Conservation (phyloP, 345 rosid species). For the Geranium brycei region DNA sequence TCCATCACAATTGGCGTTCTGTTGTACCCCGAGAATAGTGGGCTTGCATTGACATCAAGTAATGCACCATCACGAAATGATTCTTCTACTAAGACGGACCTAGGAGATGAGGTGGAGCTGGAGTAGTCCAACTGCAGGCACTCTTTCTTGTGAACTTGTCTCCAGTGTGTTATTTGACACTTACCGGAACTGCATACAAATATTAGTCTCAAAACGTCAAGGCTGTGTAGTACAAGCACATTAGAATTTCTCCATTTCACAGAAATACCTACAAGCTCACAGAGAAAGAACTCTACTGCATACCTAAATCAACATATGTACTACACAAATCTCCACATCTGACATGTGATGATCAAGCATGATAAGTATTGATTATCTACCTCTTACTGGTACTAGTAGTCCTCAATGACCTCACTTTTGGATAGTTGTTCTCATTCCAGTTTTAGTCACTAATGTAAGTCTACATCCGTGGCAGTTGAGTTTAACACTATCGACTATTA, state of each 20-base stretch:
- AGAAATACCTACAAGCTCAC: no score
- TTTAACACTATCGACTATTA: neutral
- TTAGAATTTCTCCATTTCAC: neutral
- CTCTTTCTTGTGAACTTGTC: conserved; percentile 61
- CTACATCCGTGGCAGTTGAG: neutral
- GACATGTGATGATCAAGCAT: neutral
- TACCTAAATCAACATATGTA: neutral
- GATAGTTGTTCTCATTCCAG: neutral
- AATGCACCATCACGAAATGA: conserved; percentile 12
- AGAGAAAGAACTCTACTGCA: neutral
- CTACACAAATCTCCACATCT: no score
- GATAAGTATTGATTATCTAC: neutral
- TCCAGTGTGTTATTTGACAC: conserved; percentile 95
- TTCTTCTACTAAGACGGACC: conserved; percentile 26
- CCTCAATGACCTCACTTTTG: neutral
- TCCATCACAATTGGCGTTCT: conserved; percentile 20
- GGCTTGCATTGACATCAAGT: conserved; percentile 19
- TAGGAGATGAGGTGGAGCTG: conserved; percentile 32
- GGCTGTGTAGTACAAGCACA: neutral
- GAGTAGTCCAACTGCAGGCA: conserved; percentile 34
- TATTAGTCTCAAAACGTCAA: neutral
- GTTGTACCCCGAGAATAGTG: conserved; percentile 21
- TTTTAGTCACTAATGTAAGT: neutral
- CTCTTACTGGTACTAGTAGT: neutral
- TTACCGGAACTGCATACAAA: conserved; percentile 58